Base-by-base conservation (phyloP, 306 rosid species). In the Hippophae rhamnoides region DNA sequence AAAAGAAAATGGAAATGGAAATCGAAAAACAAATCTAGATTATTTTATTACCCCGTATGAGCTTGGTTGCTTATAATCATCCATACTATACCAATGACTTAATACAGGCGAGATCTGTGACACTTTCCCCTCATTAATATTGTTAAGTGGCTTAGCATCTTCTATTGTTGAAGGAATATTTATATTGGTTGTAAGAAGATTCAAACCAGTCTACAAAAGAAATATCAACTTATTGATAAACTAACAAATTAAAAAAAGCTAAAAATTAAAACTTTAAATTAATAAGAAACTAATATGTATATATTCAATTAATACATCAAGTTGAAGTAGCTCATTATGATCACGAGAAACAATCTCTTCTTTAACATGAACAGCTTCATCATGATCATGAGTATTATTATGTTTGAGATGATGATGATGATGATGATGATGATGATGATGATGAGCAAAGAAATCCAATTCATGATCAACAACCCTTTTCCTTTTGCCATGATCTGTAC, bases 361-460 rank as follows among this genome's bases (percentile, higher is more conserved):
- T 52, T 63, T 57, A 10, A 43, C 61, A 13, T 52, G 41, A 52
- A 61, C 60, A 6, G 40, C 18, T 13, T 58, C 10, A 54, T 62
- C 54, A 9, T 45, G 50, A 31, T 18, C 23, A 18, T 31, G 38
- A 31, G 5, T 8, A 62, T 9, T 8, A 62, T 9, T 14, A 56
- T 25, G 43, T 10, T 59, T 38, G 10, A 31, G 38, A 31, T 31
- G 38, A 31, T 31, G 6, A 12, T 10, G 14, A 60, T n/a, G 41
- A 10, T 40, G 40, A n/a, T n/a, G n/a, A n/a, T n/a, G n/a, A n/a
- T 10, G 14, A 60, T n/a, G 41, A 48, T 46, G 67, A 23, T 75
- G 67, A 6, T 70, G 51, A 9, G 76, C 60, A 14, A 74, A 81
- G 79, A 81, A 81, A 64, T 81, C 87, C 55, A 75, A 69, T 47